Conservation (phyloP, 2,329 filamentous ascomycete species). For the Botryotinia narcissicola region DNA sequence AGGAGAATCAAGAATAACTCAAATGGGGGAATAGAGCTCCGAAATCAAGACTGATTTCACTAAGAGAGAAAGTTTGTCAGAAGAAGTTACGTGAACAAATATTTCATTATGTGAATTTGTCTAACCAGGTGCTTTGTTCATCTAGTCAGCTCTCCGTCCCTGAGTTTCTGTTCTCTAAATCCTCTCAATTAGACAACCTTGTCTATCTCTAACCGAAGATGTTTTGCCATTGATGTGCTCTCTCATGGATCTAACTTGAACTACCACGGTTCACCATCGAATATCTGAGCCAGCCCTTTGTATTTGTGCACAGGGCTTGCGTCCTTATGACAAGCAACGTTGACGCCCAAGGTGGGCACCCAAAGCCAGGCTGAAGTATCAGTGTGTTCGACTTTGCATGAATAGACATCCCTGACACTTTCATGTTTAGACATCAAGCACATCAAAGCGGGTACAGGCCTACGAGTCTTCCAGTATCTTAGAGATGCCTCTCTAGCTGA, state of each 20-base stretch:
- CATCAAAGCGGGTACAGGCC: neutral
- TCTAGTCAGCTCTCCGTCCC: neutral
- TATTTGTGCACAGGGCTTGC: neutral
- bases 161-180: fast-evolving
- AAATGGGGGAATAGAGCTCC: neutral
- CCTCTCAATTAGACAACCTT: fast-evolving
- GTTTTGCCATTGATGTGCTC: no score
- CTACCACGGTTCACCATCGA: slow-evolving; percentile 1
- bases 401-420: fast-evolving
- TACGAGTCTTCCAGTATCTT: neutral
- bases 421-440: neutral
- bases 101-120: neutral
- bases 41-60: neutral
- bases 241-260: no score
- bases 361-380: neutral
- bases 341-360: neutral
- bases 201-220: neutral
- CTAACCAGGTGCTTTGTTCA: no score
- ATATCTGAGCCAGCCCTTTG: neutral
- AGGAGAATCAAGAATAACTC: neutral
- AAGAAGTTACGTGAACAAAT: neutral
- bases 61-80: neutral
- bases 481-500: neutral
- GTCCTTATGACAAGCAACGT: neutral
- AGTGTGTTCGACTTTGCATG: fast-evolving